Evolutionary conservation across 208 protist genomes (phyloP).

Genomic region (Acanthamoeba sp.): DNA sequence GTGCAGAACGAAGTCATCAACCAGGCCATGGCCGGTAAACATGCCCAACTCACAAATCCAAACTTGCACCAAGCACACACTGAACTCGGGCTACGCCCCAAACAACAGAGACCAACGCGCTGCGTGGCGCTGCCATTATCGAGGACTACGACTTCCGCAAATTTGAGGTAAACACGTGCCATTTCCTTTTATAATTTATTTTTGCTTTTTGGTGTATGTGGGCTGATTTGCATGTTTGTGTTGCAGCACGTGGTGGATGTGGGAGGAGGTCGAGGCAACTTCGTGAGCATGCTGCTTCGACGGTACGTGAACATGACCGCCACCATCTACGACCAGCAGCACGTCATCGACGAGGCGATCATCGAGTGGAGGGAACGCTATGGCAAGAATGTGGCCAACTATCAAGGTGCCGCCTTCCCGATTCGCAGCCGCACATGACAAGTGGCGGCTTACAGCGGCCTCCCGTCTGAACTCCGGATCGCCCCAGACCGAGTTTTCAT

Average conservation of each 20-base stretch:
- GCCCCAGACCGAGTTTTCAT: background rate
- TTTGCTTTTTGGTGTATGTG: background rate
- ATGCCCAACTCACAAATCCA: background rate
- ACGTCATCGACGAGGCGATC: slow-evolving; percentile 60
- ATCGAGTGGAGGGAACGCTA: slow-evolving; percentile 23
- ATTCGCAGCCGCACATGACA: no score
- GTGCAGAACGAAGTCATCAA: slow-evolving; percentile 52
- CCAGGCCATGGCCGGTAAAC: slow-evolving; percentile 36
- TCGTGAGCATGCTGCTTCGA: slow-evolving; percentile 9
- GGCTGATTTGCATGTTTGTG: background rate
- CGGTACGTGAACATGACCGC: background rate
- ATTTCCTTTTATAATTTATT: no score
- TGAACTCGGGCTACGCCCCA: background rate
- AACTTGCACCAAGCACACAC: background rate
- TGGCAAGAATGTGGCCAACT: background rate
- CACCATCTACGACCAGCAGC: slow-evolving; percentile 41
- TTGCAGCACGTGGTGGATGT: slow-evolving; percentile 6
- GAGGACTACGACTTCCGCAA: slow-evolving; percentile 56
- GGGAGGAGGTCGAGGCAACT: slow-evolving; percentile 47
- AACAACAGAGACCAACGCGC: slow-evolving; percentile 39
- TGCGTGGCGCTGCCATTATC: background rate
- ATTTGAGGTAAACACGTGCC: background rate
- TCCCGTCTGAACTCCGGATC: background rate
- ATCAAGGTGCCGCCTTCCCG: no score
- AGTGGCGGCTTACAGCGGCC: no score